These are phyloP conservation scores for Russula dissimulans DNA, from an alignment of 768 basidiomycete species.

Conservation along the genomic window DNA sequence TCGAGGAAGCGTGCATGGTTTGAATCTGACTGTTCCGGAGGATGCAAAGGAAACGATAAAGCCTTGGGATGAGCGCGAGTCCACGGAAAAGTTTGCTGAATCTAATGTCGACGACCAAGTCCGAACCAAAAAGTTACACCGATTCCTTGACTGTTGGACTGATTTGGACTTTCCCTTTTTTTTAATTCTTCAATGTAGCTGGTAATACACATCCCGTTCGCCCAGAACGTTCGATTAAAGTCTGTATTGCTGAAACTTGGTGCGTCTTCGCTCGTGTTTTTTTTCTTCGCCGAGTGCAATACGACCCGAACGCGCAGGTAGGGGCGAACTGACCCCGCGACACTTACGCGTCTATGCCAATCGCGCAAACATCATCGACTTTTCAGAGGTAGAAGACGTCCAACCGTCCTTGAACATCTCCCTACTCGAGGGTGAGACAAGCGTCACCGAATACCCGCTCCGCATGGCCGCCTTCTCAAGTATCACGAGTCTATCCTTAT, in stretches of 20 bases:
- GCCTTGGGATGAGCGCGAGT: slow-evolving; percentile 72
- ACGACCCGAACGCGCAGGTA: slow-evolving; percentile 34
- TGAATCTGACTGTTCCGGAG: slow-evolving; percentile 76
- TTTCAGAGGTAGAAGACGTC: slow-evolving; percentile 57
- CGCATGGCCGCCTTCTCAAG: slow-evolving; percentile 69
- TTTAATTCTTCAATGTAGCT: slow-evolving; percentile 42
- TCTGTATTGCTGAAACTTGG: slow-evolving; percentile 73
- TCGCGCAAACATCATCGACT: slow-evolving; percentile 65
- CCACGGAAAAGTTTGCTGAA: slow-evolving; percentile 53
- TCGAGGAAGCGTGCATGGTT: slow-evolving; percentile 57
- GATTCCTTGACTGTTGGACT: background rate
- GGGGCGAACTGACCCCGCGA: slow-evolving; percentile 69
- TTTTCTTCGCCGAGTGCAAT: background rate
- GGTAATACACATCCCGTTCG: slow-evolving; percentile 76
- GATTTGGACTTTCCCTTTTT: background rate
- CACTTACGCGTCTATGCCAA: slow-evolving; percentile 71
- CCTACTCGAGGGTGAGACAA: slow-evolving; percentile 60
- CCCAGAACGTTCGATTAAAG: slow-evolving; percentile 63
- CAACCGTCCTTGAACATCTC: slow-evolving; percentile 65
- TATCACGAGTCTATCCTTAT: slow-evolving; percentile 62
- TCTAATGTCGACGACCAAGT: slow-evolving; percentile 86
- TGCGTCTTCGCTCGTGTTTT: slow-evolving; percentile 23
- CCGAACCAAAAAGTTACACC: slow-evolving; percentile 7
- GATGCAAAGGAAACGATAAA: slow-evolving; percentile 70
- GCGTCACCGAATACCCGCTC: slow-evolving; percentile 68